Conservation (phyloP, 2,329 filamentous ascomycete species). For the Sporothrix schenckii region DNA sequence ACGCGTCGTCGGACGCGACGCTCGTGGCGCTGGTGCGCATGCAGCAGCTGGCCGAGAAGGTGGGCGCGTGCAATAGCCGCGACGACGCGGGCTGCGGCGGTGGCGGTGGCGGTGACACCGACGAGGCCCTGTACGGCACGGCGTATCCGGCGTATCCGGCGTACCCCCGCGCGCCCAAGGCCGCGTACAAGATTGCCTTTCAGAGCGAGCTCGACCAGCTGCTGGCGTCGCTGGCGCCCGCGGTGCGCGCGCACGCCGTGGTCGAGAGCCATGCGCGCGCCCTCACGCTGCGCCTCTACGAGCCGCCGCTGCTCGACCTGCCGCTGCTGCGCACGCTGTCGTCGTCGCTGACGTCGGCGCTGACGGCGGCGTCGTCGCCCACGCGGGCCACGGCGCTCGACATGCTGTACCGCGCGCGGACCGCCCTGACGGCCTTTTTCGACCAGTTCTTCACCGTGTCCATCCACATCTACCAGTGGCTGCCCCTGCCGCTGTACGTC, state of each 20-base stretch:
- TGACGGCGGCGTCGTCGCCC: constrained; percentile 44
- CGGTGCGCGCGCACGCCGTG: constrained; percentile 45
- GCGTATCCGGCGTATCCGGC: no score
- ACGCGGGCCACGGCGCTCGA: constrained; percentile 50
- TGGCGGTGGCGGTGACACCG: no score
- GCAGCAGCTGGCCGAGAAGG: constrained; percentile 56
- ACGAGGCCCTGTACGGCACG: no score
- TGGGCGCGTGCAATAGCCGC: constrained; percentile 48
- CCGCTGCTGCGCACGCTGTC: constrained; percentile 48
- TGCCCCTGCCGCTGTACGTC: constrained; percentile 51
- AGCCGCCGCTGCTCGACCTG: constrained; percentile 51
- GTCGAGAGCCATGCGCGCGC: constrained; percentile 48
- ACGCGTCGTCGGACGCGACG: constrained; percentile 52
- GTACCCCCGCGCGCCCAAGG: constrained; percentile 47
- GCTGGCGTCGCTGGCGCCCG: constrained; percentile 43
- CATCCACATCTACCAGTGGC: constrained; percentile 47
- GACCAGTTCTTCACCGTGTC: constrained; percentile 53
- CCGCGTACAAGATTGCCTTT: constrained; percentile 53
- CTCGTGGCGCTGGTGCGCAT: constrained; percentile 54
- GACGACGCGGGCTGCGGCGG: constrained; percentile 44
- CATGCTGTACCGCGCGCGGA: constrained; percentile 53
- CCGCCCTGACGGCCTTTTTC: constrained; percentile 54
- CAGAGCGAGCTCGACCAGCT: constrained; percentile 52
- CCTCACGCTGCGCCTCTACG: constrained; percentile 51
- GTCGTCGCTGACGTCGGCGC: constrained; percentile 41